A percentile compares a stretch with the other conserved stretches of the same genome.
phyloP scores from a whole-genome alignment of 2,329 filamentous ascomycete species.

The Fusarium lateritium region DNA sequence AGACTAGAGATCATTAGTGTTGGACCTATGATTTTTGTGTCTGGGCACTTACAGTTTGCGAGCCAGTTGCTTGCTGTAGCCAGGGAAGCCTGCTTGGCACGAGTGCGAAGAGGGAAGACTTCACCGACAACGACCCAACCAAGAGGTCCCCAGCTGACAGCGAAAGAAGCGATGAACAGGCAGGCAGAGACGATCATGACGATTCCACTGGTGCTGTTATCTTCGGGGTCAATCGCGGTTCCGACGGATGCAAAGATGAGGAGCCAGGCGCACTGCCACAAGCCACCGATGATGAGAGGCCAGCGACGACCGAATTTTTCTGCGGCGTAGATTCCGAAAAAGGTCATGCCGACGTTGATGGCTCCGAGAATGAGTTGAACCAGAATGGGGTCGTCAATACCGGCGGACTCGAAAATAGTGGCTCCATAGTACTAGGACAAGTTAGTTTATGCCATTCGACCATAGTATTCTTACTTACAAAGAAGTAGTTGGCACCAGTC shows the following conservation, averaged over 20 bases:
- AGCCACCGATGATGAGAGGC: conserved; percentile 73
- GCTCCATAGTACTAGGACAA: conserved; percentile 68
- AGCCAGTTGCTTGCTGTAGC: conserved; percentile 68
- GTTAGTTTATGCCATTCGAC: background rate
- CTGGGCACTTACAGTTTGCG: conserved; percentile 64
- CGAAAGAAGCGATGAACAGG: conserved; percentile 80
- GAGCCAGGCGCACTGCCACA: conserved; percentile 77
- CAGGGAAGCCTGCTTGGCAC: conserved; percentile 66
- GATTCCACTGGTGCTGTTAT: conserved; percentile 66
- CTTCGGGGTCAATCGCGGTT: conserved; percentile 58
- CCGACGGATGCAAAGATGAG: conserved; percentile 74
- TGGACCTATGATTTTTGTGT: no score
- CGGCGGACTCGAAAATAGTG: conserved; percentile 76
- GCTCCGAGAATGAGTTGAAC: conserved; percentile 77
- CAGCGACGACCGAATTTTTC: conserved; percentile 76
- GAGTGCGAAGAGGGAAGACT: conserved; percentile 72
- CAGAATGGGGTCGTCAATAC: conserved; percentile 74
- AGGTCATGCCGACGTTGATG: conserved; percentile 77
- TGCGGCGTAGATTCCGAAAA: conserved; percentile 77
- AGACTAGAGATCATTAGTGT: conserved; percentile 55
- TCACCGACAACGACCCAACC: conserved; percentile 77
- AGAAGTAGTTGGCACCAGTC: conserved; percentile 69
- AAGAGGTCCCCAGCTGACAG: conserved; percentile 77
- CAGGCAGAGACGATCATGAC: conserved; percentile 80
- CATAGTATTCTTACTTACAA: background rate